phyloP scores from a whole-genome alignment of 768 basidiomycete genomes.

The Pleurotus eryngii region DNA sequence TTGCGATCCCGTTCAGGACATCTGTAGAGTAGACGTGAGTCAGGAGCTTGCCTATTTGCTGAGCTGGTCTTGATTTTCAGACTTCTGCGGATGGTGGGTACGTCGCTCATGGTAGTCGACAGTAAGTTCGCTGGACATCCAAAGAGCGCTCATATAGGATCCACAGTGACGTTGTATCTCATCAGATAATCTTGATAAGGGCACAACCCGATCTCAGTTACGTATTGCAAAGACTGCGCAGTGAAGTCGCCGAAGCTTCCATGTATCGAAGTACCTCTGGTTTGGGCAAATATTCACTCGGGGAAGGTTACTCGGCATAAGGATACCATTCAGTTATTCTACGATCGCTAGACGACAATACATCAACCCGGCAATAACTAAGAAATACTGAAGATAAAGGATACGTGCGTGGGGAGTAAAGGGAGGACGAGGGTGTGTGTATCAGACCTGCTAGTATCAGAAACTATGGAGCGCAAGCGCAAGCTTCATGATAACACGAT shows the following conservation, averaged over 20 bases:
- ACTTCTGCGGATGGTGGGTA: constrained; percentile 51
- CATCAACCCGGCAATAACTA: constrained; percentile 5
- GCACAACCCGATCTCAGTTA: no score
- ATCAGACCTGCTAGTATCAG: constrained; percentile 3
- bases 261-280: no score
- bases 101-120: constrained; percentile 41
- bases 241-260: no score
- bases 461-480: constrained; percentile 2
- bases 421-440: neutral
- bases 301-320: neutral
- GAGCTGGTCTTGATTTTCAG: constrained; percentile 75
- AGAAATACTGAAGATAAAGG: neutral
- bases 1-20: no score
- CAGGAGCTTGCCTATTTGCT: constrained; percentile 38
- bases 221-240: no score
- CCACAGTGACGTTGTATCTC: no score
- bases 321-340: constrained; percentile 1
- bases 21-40: no score
- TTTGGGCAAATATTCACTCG: neutral
- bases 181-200: no score
- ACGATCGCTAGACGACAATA: constrained; percentile 4
- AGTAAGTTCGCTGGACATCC: neutral
- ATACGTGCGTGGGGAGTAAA: neutral
- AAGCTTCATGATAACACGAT: neutral
- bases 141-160: no score